Conservation (phyloP, 2,329 filamentous ascomycete genomes). For the Trichoderma endophyticum region DNA sequence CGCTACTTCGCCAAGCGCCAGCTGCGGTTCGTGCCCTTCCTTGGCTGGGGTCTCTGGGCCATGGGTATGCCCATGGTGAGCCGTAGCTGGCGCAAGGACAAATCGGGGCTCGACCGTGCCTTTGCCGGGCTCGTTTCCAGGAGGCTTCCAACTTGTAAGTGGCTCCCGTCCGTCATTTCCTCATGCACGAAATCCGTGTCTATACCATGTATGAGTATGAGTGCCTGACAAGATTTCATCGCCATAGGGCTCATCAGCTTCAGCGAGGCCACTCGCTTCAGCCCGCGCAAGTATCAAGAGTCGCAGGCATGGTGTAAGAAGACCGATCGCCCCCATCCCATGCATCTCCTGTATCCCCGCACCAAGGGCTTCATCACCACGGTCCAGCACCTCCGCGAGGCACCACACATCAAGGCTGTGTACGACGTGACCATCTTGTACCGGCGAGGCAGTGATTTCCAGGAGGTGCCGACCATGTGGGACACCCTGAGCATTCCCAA, state of each 20-base stretch:
- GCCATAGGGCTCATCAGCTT: slow-evolving; percentile 60
- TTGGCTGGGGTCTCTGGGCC: slow-evolving; percentile 63
- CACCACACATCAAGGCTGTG: slow-evolving; percentile 50
- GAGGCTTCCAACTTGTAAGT: slow-evolving; percentile 57
- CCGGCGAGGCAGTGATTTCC: slow-evolving; percentile 42
- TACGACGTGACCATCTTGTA: slow-evolving; percentile 57
- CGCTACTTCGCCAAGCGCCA: slow-evolving; percentile 62
- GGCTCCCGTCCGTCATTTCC: not conserved
- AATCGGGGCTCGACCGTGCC: slow-evolving; percentile 53
- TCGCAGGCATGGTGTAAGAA: slow-evolving; percentile 51
- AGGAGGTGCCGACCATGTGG: slow-evolving; percentile 51
- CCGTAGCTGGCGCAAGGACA: slow-evolving; percentile 57
- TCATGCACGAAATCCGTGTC: not conserved
- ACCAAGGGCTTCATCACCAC: slow-evolving; percentile 60
- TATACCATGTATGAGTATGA: not conserved
- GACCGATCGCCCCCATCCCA: slow-evolving; percentile 48
- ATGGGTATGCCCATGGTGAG: slow-evolving; percentile 64
- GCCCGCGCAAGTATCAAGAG: slow-evolving; percentile 49
- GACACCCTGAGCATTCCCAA: slow-evolving; percentile 44
- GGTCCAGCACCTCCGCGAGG: slow-evolving; percentile 51
- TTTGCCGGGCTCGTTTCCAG: slow-evolving; percentile 52
- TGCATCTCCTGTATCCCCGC: slow-evolving; percentile 58
- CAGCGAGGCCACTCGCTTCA: slow-evolving; percentile 62
- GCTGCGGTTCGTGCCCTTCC: slow-evolving; percentile 56
- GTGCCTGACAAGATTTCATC: not conserved